phyloP scores from a whole-genome alignment of 345 rosid species.

The Pugionium dolabratum region DNA sequence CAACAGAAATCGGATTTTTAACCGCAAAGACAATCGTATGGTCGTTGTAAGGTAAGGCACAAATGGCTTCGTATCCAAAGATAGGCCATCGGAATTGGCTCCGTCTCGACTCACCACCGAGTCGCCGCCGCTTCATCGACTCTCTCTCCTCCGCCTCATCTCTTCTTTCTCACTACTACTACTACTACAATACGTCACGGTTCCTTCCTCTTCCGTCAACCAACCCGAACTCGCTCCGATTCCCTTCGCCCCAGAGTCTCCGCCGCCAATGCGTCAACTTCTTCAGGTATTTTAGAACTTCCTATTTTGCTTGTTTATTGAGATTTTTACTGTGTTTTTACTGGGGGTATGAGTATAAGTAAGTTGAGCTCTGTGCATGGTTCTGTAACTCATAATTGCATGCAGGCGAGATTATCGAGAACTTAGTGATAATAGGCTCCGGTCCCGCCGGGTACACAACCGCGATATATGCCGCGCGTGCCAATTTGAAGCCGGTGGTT shows the following conservation, averaged over 20 bases:
- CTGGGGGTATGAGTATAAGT: not conserved
- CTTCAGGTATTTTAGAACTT: constrained; percentile 17
- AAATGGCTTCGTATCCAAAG: constrained; percentile 44
- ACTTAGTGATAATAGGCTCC: constrained; percentile 87
- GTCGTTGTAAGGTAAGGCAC: constrained; percentile 32
- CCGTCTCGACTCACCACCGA: constrained; percentile 34
- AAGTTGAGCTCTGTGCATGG: constrained; percentile 25
- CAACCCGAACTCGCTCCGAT: constrained; percentile 35
- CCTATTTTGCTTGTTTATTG: constrained; percentile 39
- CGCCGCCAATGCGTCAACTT: constrained; percentile 47
- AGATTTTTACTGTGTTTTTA: constrained; percentile 10
- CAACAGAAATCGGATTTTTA: not conserved
- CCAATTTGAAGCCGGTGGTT: constrained; percentile 96
- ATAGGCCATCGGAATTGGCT: constrained; percentile 41
- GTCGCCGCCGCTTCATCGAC: constrained; percentile 42
- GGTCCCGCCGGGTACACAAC: constrained; percentile 99
- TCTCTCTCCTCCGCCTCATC: constrained; percentile 46
- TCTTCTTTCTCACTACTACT: constrained; percentile 50
- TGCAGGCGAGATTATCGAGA: constrained; percentile 78
- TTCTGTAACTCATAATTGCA: not conserved
- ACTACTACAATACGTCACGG: constrained; percentile 31
- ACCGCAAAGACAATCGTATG: constrained; percentile 33
- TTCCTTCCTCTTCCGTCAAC: constrained; percentile 41
- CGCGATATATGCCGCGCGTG: constrained; percentile 95
- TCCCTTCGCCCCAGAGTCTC: constrained; percentile 67